A percentile compares a stretch with the other conserved stretches of the same genome.
phyloP scores from a whole-genome alignment of 1,284 basidiomycete species.

The Sanghuangporus sanghuang region DNA sequence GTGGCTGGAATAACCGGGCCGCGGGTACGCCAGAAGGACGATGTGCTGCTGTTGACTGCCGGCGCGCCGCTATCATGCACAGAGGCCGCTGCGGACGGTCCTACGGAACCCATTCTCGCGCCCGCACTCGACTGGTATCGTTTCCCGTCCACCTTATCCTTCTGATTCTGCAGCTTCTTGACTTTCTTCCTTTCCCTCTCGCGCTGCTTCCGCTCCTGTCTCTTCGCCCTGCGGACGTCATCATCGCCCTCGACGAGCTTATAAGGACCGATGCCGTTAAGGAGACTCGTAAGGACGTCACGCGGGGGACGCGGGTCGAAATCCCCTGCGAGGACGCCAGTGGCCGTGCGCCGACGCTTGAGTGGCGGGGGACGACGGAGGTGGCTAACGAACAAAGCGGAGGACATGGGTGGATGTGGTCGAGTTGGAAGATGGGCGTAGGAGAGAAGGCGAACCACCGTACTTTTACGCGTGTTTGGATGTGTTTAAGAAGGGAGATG shows the following conservation, averaged over 20 bases:
- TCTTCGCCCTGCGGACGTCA: slow-evolving; percentile 41
- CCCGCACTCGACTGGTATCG: slow-evolving; percentile 2
- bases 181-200: slow-evolving; percentile 35
- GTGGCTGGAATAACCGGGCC: slow-evolving; percentile 62
- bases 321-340: slow-evolving; percentile 63
- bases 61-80: neutral
- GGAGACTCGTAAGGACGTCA: slow-evolving; percentile 69
- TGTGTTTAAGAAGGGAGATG: slow-evolving; percentile 1
- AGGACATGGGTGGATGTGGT: neutral
- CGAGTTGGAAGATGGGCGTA: neutral
- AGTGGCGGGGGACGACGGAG: neutral
- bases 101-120: neutral
- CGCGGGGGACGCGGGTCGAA: slow-evolving; percentile 62
- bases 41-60: slow-evolving; percentile 31
- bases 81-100: neutral
- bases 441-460: neutral
- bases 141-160: slow-evolving; percentile 23
- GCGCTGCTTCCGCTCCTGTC: slow-evolving; percentile 47
- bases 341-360: slow-evolving; percentile 61
- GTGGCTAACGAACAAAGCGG: neutral
- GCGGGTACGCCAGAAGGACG: slow-evolving; percentile 57
- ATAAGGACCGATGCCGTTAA: slow-evolving; percentile 68
- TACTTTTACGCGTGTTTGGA: slow-evolving; percentile 8
- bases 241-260: slow-evolving; percentile 56
- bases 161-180: slow-evolving; percentile 27